Percentiles rank a stretch among this genome's conserved stretches.
Evolutionary conservation across 2,329 filamentous ascomycete species (phyloP).

Genomic region (Colletotrichum gloeosporioides): DNA sequence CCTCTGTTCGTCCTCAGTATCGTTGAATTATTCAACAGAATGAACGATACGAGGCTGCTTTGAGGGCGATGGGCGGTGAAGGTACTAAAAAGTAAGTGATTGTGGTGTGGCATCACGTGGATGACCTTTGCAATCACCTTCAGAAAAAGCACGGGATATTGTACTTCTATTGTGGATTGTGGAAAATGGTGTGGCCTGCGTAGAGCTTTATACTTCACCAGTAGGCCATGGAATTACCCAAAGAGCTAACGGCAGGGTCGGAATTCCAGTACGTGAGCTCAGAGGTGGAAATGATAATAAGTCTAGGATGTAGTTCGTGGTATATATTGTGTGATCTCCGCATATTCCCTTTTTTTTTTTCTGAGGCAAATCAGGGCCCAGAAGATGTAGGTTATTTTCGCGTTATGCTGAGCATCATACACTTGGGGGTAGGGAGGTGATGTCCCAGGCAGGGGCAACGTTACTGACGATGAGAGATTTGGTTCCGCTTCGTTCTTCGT

Average conservation of each 20-base stretch:
- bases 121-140: not conserved
- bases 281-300: not conserved
- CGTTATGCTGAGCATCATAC: not conserved
- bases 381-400: too few relatives aligned
- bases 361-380: too few relatives aligned
- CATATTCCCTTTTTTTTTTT: too few relatives aligned
- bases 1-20: not conserved
- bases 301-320: not conserved
- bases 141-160: not conserved
- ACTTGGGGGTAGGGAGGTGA: not conserved
- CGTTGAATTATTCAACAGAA: not conserved
- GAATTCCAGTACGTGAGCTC: accelerated
- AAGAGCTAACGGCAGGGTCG: accelerated
- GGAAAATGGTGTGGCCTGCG: not conserved
- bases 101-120: accelerated
- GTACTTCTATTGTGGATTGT: not conserved
- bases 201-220: accelerated
- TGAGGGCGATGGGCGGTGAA: not conserved
- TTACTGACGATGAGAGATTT: accelerated
- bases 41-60: accelerated
- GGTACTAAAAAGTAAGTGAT: accelerated
- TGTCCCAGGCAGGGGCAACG: not conserved
- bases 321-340: not conserved
- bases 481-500: not conserved
- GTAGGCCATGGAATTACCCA: accelerated